Percentiles rank a stretch among this genome's conserved stretches.
These are phyloP conservation scores for Biscogniauxia marginata DNA, from an alignment of 2,329 filamentous ascomycete genomes.

Conservation along the genomic window DNA sequence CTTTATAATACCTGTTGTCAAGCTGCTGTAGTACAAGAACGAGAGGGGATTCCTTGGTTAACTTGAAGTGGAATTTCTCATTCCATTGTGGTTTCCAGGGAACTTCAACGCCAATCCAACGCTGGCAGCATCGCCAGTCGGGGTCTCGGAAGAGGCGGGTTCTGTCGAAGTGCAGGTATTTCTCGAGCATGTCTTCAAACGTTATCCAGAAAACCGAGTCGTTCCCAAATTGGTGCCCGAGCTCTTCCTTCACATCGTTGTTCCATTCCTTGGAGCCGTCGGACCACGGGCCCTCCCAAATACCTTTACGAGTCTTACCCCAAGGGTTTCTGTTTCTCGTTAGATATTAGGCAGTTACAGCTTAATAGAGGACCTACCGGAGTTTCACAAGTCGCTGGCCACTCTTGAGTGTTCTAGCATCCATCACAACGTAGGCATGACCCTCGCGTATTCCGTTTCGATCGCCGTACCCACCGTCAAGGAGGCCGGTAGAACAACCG, in stretches of 20 bases:
- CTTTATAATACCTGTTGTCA: constrained; percentile 61
- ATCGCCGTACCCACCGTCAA: constrained; percentile 61
- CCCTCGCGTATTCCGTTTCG: constrained; percentile 58
- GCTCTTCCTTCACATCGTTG: constrained; percentile 54
- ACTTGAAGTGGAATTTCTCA: constrained; percentile 58
- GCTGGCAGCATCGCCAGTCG: constrained; percentile 57
- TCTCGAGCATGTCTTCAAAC: constrained; percentile 60
- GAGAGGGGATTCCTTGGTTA: constrained; percentile 55
- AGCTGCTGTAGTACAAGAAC: constrained; percentile 62
- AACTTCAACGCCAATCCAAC: constrained; percentile 62
- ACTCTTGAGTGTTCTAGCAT: constrained; percentile 50
- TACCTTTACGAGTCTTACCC: constrained; percentile 56
- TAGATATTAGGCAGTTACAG: constrained; percentile 3
- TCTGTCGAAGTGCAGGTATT: constrained; percentile 60
- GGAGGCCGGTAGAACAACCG: constrained; percentile 64
- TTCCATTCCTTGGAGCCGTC: constrained; percentile 64
- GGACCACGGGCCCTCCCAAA: constrained; percentile 60
- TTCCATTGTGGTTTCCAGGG: constrained; percentile 62
- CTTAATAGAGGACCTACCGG: constrained; percentile 30
- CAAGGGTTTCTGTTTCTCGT: constrained; percentile 50
- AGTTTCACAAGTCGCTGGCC: constrained; percentile 57
- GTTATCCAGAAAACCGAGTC: constrained; percentile 65
- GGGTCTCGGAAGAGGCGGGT: constrained; percentile 60
- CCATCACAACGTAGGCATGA: constrained; percentile 62
- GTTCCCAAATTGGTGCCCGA: constrained; percentile 58